Conservation (phyloP, 768 basidiomycete genomes). For the Pisolithus sp. region DNA sequence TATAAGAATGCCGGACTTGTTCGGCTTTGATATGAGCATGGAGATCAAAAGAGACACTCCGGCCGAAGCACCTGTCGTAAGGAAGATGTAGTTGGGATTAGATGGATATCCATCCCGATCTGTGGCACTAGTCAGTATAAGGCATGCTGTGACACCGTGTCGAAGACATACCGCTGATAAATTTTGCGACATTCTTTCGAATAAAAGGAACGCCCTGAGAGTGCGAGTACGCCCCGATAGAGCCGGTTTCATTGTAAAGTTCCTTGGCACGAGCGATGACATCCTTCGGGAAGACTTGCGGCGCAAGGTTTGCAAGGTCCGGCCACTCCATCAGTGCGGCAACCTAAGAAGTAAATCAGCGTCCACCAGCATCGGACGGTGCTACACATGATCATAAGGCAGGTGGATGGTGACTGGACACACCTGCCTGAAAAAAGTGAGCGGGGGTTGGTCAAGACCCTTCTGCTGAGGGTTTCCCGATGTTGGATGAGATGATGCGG, state of each 20-base stretch:
- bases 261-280: constrained; percentile 78
- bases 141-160: background rate
- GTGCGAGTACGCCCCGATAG: constrained; percentile 92
- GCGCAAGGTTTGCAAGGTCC: constrained; percentile 68
- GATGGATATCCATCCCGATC: constrained; percentile 88
- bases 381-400: background rate
- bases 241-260: constrained; percentile 81
- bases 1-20: constrained; percentile 73
- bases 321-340: constrained; percentile 92
- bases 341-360: constrained; percentile 42
- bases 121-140: constrained; percentile 22
- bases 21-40: constrained; percentile 63
- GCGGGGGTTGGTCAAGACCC: constrained; percentile 86
- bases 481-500: constrained; percentile 89
- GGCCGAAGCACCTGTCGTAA: constrained; percentile 90
- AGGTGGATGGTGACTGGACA: constrained; percentile 11
- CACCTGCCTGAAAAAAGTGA: constrained; percentile 91
- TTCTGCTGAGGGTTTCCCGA: constrained; percentile 97
- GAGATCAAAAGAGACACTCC: constrained; percentile 87
- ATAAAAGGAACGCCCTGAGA: constrained; percentile 89
- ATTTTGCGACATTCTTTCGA: constrained; percentile 80
- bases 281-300: constrained; percentile 77
- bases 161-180: constrained; percentile 65
- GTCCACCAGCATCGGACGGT: background rate
- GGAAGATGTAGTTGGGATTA: constrained; percentile 80